These are phyloP conservation scores for Picochlorum sp. DNA, from an alignment of 139 green algal species.

Conservation along the genomic window DNA sequence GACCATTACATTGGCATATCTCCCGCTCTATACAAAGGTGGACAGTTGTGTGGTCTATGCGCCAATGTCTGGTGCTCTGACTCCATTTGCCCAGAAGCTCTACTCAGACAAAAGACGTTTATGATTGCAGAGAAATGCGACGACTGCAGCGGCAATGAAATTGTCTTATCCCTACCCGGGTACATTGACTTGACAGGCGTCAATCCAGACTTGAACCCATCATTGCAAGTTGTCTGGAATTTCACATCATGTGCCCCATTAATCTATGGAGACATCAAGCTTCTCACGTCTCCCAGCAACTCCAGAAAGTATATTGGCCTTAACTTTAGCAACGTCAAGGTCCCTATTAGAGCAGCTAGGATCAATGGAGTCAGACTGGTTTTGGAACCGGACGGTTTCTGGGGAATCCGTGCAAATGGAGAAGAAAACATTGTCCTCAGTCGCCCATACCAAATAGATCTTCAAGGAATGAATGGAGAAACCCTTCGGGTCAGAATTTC, in stretches of 20 bases:
- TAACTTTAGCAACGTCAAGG: constrained; percentile 8
- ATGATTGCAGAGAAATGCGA: constrained; percentile 13
- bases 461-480: not conserved
- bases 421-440: not conserved
- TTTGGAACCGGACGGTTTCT: not conserved
- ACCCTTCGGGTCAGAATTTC: not conserved
- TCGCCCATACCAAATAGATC: constrained; percentile 2
- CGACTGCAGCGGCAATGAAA: constrained; percentile 5
- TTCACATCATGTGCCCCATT: constrained; percentile 2
- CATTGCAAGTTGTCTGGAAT: not conserved
- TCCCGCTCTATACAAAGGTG: not conserved
- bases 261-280: constrained; percentile 8
- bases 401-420: not conserved
- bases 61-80: constrained; percentile 15
- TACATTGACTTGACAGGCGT: constrained; percentile 1
- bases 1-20: constrained; percentile 18
- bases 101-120: not conserved
- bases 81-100: not conserved
- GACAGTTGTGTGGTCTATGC: constrained; percentile 10
- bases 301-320: not conserved
- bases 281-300: constrained; percentile 1
- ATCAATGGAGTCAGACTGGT: constrained; percentile 1
- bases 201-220: constrained; percentile 6
- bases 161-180: constrained; percentile 2
- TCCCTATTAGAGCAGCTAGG: not conserved